Evolutionary conservation across 1,139 yeast genomes (phyloP), one percentile per base, ranked within the genome.

Genomic region (Yamadazyma oceani): DNA sequence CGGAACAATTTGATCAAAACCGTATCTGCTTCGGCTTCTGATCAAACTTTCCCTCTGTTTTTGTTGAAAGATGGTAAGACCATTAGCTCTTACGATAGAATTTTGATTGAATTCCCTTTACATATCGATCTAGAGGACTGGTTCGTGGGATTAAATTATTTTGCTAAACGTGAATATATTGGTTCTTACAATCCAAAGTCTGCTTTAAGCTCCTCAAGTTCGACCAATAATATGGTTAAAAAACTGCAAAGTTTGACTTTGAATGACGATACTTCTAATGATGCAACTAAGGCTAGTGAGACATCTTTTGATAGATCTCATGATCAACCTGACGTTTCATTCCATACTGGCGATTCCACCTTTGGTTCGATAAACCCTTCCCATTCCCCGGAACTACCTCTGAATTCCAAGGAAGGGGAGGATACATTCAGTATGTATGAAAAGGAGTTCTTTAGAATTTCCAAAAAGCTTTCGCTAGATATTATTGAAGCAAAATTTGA

Each of bases 91-190:
- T 61, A 62, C 42, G 68, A 75, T 40, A 51, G 77, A 28, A 63
- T 82, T 2, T 60, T 81, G 24, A 66, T 85, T 36, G 80, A 79
- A 48, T 86, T 87, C 48, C 83, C 85, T 1, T 64, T 81, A 29
- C 80, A 79, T 47, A 78, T 80, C 25, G 95, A 86, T 57, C 69
- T 83, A 38, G 94, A 84, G 49, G 94, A 85, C 56, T 88, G 96
- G 96, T 73, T 79, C 48, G 85, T 86, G 6, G 83, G 90, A 0
- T 61, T 88, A 40, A 76, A 75, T 42, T 77, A 86, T 16, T 81
- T 85, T 53, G 75, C 95, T 3, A 75, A 74, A 46, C 64, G 83
- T 30, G 88, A 83, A 45, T 76, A 71, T 42, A 70, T 71, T 41
- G 76, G 76, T 1, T 53, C 63, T 3, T 64, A 46, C 42, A 54